Evolutionary conservation across 805 yeast genomes (phyloP), one percentile per base, ranked within the genome.

Genomic region (Myxozyma vanderwaltii): DNA sequence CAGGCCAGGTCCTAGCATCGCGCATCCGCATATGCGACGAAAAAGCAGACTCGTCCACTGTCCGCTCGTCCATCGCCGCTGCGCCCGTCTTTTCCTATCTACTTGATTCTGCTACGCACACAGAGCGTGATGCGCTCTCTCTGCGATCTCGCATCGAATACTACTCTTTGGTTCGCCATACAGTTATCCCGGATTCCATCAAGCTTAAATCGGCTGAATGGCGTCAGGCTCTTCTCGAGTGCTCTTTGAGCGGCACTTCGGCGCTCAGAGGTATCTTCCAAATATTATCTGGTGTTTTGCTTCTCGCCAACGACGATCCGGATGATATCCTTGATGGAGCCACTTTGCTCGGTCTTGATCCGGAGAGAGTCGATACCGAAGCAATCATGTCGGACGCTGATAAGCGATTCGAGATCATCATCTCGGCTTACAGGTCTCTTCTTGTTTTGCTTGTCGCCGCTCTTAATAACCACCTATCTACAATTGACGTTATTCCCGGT

Each of bases 311-410:
- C 58, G 56, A 57, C 41, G 61, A 67, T 23, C 64, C 63, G 7
- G 68, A 67, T 43, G 78, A 75, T 48, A 58, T 69, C 0, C 74
- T 75, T n/a, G 78, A 74, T 29, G 79, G 79, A 23, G 78, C 79
- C 0, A 67, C 75, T 2, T 63, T 76, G 13, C 67, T 76, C 33
- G 78, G 78, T 24, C 68, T 76, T 10, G 73, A 73, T 46, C 75
- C 74, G 2, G 55, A 67, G 5, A 58, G 63, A 27, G 67, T 70
- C 40, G 61, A 72, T 4, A 46, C 71, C 0, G 68, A 67, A 12
- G 21, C 43, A 13, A 29, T 48, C 21, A 41, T 61, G n/a, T 40
- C 46, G 4, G 49, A 46, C 31, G 15, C 61, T 17, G 29, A 41
- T 3, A 35, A 48, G 12, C 55, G 64, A 7, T 31, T 21, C n/a